Base-by-base conservation (phyloP, 257 asterid species). In the Petunia axillaris region DNA sequence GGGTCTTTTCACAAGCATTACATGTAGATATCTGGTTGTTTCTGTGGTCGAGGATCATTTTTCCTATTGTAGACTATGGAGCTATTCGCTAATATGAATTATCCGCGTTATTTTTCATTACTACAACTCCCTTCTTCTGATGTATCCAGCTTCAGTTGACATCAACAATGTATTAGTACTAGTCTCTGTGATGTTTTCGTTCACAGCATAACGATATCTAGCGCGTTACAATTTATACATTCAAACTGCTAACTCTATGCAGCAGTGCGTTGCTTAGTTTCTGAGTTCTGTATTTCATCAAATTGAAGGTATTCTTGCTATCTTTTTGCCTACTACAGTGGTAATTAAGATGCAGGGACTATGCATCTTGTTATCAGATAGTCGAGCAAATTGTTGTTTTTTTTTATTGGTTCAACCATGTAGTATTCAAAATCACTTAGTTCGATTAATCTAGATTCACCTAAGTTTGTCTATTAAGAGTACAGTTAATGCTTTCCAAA, bases 1-100 rank as follows among this genome's bases (percentile, higher is more conserved):
- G 79, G 81, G 81, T 77, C 40, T 83, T 80, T 67, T 82, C 70
- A 78, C 43, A 77, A 63, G 76, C 78, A 57, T 85, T 77, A 71
- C 71, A 15, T 85, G 82, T 85, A 83, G 84, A 80, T 80, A 85
- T 52, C 35, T 64, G 81, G 58, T 63, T 62, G 46, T 70, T 43
- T 64, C 46, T 41, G 16, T 78, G 73, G 15, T 85, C 52, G 37
- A 76, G 59, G 43, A 50, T 76, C 50, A 44, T 4, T 76, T 54
- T 66, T 62, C 79, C 60, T 54, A 37, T 64, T 77, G 84, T 25
- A 25, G 25, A 25, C 25, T 25, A 55, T 40, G 85, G 75, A 78
- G n/a, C 75, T 60, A 53, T 40, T 53, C 53, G 4, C 48, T 35
- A 4, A 13, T 54, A 14, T 57, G 62, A 57, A 57, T 3, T 16